Evolutionary conservation across 148 eudicot species (phyloP), one percentile per base, ranked within the genome.

Genomic region (Nepenthes mirabilis): DNA sequence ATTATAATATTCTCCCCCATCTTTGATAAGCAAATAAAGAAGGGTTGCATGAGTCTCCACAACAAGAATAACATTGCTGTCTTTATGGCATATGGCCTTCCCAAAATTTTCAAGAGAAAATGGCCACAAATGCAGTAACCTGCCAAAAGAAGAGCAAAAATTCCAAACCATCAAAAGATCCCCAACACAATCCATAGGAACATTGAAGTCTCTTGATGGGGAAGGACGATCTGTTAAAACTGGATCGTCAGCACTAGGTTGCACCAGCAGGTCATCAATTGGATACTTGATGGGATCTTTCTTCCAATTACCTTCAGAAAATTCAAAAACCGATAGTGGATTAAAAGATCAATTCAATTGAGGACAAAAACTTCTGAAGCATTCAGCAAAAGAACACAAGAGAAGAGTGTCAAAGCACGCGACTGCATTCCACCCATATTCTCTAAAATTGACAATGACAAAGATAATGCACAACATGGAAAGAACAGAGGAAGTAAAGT

Each of bases 161-260:
- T 93, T 91, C 99, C 99, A 93, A 61, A 84, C 83, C 96, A 93
- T 88, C 74, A 93, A 65, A 62, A 88, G 81, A 68, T 86, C 82
- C 55, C 95, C 95, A 55, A 86, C 85, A 69, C 84, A 82, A 34
- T 86, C 87, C 87, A 86, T 79, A 47, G 93, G 99, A 47, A 86
- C 71, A 47, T 70, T 76, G 67, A 93, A 93, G 56, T 86, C 91
- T 70, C 84, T 72, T n/a, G 77, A 79, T 1, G 82, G 96, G 50
- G 81, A 62, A 70, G 99, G 99, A 34, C 87, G 88, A 55, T 80
- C 80, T 8, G 82, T 65, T 58, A 88, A 77, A 74, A 72, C 57
- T 53, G 80, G 88, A 80, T 93, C 98, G 65, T 83, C 81, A 36
- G 72, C 77, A 65, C 77, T 73, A 52, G 87, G 87, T 70, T 84